Conservation (phyloP, 2,329 filamentous ascomycete species). For the Didymella lethalis region DNA sequence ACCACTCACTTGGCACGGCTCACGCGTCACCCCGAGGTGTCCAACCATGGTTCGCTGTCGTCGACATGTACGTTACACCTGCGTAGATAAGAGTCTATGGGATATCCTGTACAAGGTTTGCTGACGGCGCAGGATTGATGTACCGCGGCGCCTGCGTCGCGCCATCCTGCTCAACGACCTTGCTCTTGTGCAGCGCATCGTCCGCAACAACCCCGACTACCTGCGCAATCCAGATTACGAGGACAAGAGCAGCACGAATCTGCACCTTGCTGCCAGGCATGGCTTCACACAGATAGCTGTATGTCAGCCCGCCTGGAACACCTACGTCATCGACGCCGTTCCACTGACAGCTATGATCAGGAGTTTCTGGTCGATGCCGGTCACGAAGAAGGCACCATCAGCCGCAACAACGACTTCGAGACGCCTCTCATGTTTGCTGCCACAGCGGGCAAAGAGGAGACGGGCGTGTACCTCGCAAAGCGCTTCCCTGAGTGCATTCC, state of each 20-base stretch:
- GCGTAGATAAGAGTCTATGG: too few species aligned
- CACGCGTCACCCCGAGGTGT: slow-evolving; percentile 13
- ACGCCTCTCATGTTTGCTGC: slow-evolving; percentile 85
- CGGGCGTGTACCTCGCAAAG: slow-evolving; percentile 75
- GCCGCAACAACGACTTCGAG: slow-evolving; percentile 79
- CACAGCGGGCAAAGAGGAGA: slow-evolving; percentile 71
- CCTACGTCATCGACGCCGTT: slow-evolving; percentile 12
- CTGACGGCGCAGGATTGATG: slow-evolving; percentile 69
- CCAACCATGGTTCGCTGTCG: slow-evolving; percentile 34
- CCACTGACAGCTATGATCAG: slow-evolving; percentile 37
- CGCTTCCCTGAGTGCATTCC: slow-evolving; percentile 69
- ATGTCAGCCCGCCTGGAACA: slow-evolving; percentile 25
- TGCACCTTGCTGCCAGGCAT: slow-evolving; percentile 80
- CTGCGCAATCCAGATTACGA: slow-evolving; percentile 82
- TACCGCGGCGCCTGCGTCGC: slow-evolving; percentile 77
- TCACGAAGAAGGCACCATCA: slow-evolving; percentile 76
- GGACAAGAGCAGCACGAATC: slow-evolving; percentile 79
- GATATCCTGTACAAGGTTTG: too few species aligned
- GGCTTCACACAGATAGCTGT: slow-evolving; percentile 73
- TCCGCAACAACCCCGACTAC: slow-evolving; percentile 73
- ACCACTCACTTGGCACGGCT: slow-evolving; percentile 13
- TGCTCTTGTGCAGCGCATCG: slow-evolving; percentile 77
- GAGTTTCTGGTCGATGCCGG: slow-evolving; percentile 74
- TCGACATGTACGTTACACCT: slow-evolving; percentile 33
- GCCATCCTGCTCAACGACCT: slow-evolving; percentile 80